Evolutionary conservation across 148 eudicot species (phyloP), one percentile per base, ranked within the genome.

Genomic region (Rhododendron mucronatum): DNA sequence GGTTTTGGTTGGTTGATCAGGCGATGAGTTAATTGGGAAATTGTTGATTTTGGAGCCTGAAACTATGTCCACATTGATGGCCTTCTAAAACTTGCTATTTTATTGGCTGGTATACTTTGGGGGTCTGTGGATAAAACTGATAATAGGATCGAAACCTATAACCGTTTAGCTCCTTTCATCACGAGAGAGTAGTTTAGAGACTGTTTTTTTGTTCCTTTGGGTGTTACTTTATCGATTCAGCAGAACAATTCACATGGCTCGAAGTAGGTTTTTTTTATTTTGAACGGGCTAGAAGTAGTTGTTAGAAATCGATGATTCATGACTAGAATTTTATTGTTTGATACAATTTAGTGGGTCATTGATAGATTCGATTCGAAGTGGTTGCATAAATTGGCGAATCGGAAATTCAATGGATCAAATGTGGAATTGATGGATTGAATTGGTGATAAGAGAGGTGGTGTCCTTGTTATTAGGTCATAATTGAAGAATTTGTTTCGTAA

Each of bases 1-100:
- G 75, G 55, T 67, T 83, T 83, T 30, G 51, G 78, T 71, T 44
- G 69, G 5, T 83, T 65, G 78, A 67, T 69, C 35, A 71, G 30
- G 35, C 26, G 35, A 67, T 26, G 35, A 9, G 20, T 71, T 71
- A 11, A 23, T 71, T 28, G 76, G 76, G 39, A 71, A 3, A 11
- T 28, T 35, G 21, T 33, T 74, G 9, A 74, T 30, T 74, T 35
- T 13, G 78, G 10, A 3, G 8, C 30, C 44, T 74, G 44, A 30
- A 16, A 74, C 35, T 35, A 5, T 74, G 78, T 74, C 39, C 41
- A 74, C 37, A 35, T 33, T 39, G 14, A 20, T 39, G 28, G 11
- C 11, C 23, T 77, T 41, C 50, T 41, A 41, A 41, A 76, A 41
- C 1, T 8, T 39, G 11, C 47, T 6, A 39, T 44, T 44, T 41